A percentile compares a stretch with the other conserved stretches of the same genome.
Evolutionary conservation across 257 asterid species (phyloP).

Genomic region (Osmanthus fragrans): DNA sequence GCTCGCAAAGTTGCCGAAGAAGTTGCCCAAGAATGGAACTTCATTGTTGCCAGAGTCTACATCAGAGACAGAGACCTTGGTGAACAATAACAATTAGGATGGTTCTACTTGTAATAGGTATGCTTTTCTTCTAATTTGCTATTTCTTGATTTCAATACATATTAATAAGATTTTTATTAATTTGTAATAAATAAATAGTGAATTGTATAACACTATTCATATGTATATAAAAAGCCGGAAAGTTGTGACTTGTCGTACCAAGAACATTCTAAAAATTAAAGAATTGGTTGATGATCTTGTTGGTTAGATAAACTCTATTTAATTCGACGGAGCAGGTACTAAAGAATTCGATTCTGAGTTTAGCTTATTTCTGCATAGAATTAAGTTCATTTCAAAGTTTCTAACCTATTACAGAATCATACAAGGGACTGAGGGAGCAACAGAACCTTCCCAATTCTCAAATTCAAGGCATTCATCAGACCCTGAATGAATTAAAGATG

Average conservation of each 20-base stretch:
- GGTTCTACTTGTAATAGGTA: neutral
- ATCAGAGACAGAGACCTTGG: constrained; percentile 17
- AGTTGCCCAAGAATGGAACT: constrained; percentile 45
- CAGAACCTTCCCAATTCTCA: neutral
- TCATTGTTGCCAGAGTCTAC: constrained; percentile 45
- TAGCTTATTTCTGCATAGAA: too few species aligned
- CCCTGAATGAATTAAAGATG: too few species aligned
- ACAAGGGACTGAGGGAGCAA: neutral
- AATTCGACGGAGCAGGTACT: too few species aligned
- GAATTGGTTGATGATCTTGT: too few species aligned
- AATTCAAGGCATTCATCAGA: too few species aligned
- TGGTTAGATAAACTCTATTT: too few species aligned
- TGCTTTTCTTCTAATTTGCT: neutral
- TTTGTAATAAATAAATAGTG: constrained; percentile 4
- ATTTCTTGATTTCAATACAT: neutral
- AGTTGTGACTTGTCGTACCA: too few species aligned
- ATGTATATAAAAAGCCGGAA: too few species aligned
- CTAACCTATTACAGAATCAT: neutral
- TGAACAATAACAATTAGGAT: constrained; percentile 30
- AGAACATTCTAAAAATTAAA: neutral
- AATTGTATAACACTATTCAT: neutral
- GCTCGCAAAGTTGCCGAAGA: constrained; percentile 45
- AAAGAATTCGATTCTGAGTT: too few species aligned
- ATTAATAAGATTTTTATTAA: neutral
- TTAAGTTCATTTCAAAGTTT: neutral